Percentiles rank a stretch among this genome's conserved stretches.
Conservation (phyloP, 495 filamentous ascomycete genomes). For the Acidiella bohemica region DNA sequence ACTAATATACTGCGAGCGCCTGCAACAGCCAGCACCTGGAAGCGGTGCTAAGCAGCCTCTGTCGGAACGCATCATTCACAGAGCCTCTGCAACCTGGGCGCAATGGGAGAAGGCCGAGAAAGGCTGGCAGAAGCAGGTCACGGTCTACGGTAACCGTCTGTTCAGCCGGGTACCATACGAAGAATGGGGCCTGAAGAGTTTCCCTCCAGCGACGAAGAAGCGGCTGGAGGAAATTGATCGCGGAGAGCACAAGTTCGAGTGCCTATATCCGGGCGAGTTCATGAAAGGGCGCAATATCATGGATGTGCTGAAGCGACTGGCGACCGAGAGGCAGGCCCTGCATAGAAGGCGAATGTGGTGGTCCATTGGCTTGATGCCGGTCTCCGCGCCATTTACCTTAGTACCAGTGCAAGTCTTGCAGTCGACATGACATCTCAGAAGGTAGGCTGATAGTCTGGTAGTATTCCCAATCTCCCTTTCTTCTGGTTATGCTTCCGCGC, state of each 20-base stretch:
- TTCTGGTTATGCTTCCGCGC: constrained; percentile 83
- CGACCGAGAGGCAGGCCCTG: constrained; percentile 63
- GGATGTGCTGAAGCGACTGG: constrained; percentile 46
- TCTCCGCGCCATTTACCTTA: constrained; percentile 68
- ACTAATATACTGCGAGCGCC: constrained; percentile 82
- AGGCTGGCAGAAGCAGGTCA: constrained; percentile 70
- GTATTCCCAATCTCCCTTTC: constrained; percentile 91
- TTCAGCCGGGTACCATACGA: constrained; percentile 83
- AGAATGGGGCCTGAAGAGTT: constrained; percentile 94
- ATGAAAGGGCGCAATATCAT: constrained; percentile 2
- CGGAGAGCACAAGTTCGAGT: constrained; percentile 53
- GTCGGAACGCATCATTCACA: constrained; percentile 50
- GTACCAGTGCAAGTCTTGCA: constrained; percentile 64
- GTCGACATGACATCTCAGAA: no score
- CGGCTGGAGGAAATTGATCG: constrained; percentile 45
- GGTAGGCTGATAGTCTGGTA: constrained; percentile 24
- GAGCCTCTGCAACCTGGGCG: constrained; percentile 63
- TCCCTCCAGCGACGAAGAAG: constrained; percentile 66
- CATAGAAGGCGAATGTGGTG: constrained; percentile 65
- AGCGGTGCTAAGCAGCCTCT: constrained; percentile 37
- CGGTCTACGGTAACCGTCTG: constrained; percentile 70
- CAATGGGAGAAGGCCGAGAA: constrained; percentile 63
- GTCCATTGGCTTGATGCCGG: constrained; percentile 69
- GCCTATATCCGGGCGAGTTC: constrained; percentile 50
- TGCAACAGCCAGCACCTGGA: constrained; percentile 32